Evolutionary conservation across 441 rosid genomes (phyloP).

Genomic region (Jatropha multifida): DNA sequence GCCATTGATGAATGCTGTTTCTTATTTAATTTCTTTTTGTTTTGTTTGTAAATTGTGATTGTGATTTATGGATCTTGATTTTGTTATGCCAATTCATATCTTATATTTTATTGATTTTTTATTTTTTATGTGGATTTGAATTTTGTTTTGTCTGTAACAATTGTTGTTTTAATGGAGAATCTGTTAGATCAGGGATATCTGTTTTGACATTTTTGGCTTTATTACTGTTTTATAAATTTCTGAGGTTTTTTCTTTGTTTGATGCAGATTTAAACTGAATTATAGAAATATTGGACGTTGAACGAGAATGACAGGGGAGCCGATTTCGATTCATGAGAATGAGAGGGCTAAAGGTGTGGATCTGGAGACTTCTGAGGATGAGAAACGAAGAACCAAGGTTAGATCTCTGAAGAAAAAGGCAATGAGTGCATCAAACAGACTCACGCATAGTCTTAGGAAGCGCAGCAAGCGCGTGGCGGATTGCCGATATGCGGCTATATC

Average conservation of each 20-base stretch:
- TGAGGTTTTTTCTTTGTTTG: constrained; percentile 1
- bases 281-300: not conserved
- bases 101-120: not conserved
- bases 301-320: constrained; percentile 39
- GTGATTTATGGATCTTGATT: constrained; percentile 3
- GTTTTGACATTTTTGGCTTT: not conserved
- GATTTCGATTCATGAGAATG: constrained; percentile 42
- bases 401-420: constrained; percentile 72
- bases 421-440: constrained; percentile 72
- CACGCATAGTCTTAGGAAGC: constrained; percentile 68
- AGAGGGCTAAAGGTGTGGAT: constrained; percentile 43
- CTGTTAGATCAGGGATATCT: not conserved
- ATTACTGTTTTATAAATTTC: constrained; percentile 4
- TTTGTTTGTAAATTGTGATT: not conserved
- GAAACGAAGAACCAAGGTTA: constrained; percentile 49
- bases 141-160: not conserved
- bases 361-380: constrained; percentile 70
- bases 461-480: constrained; percentile 64
- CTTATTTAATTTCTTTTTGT: not conserved
- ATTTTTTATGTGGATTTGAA: constrained; percentile 9
- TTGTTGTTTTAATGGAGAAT: not conserved
- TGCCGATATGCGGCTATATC: constrained; percentile 53
- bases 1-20: constrained; percentile 11
- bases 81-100: constrained; percentile 6
- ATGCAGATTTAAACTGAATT: constrained; percentile 15